phyloP scores from a whole-genome alignment of 345 rosid genomes.

The Camelina sativa region DNA sequence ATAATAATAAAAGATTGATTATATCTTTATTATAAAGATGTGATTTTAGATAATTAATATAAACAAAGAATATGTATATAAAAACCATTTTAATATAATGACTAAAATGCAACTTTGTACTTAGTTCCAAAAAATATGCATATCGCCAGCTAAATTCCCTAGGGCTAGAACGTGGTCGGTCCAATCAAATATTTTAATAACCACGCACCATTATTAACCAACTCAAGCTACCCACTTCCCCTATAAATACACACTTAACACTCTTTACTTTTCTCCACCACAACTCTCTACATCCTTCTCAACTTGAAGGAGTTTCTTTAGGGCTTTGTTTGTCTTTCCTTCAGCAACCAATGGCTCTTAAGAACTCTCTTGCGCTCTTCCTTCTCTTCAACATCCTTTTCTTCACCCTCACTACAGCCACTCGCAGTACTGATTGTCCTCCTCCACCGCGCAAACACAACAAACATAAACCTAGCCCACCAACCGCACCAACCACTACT shows the following conservation, averaged over 20 bases:
- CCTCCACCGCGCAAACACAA: conserved; percentile 40
- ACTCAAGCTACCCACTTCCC: conserved; percentile 12
- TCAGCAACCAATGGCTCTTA: conserved; percentile 50
- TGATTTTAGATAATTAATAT: neutral
- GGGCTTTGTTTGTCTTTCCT: neutral
- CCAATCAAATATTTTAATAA: conserved; percentile 16
- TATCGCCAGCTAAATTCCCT: conserved; percentile 41
- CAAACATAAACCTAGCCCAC: conserved; percentile 45
- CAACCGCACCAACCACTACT: conserved; percentile 23
- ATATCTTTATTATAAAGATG: neutral
- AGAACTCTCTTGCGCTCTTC: conserved; percentile 54
- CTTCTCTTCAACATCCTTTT: conserved; percentile 58
- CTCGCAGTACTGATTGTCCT: conserved; percentile 57
- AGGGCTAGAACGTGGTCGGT: conserved; percentile 38
- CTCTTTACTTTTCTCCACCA: conserved; percentile 31
- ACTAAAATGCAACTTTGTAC: conserved; percentile 9
- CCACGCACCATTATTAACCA: neutral
- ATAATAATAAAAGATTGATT: neutral
- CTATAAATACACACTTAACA: conserved; percentile 31
- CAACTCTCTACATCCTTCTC: conserved; percentile 23
- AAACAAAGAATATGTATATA: conserved; percentile 1
- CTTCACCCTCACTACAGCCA: conserved; percentile 52
- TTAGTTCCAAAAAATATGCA: conserved; percentile 19
- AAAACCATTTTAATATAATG: neutral
- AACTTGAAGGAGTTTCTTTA: conserved; percentile 30